Evolutionary conservation across 805 yeast genomes (phyloP).

Genomic region (Candida lessepsii): DNA sequence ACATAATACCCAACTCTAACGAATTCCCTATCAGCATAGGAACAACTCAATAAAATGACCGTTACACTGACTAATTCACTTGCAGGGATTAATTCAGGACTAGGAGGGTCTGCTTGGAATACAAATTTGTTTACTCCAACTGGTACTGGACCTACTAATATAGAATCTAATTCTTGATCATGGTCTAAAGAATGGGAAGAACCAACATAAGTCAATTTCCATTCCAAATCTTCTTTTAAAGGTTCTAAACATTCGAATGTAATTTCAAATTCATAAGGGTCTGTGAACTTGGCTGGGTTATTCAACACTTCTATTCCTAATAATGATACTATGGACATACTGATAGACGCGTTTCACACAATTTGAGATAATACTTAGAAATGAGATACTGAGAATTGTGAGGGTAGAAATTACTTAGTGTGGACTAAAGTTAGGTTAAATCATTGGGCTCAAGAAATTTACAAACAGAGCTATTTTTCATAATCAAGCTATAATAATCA

Average conservation of each 20-base stretch:
- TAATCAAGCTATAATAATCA: neutral
- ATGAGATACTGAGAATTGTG: neutral
- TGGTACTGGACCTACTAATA: constrained; percentile 98
- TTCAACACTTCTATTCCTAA: constrained; percentile 88
- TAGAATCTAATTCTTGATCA: constrained; percentile 94
- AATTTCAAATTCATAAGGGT: constrained; percentile 93
- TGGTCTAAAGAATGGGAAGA: constrained; percentile 92
- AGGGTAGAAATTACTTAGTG: too few relatives aligned
- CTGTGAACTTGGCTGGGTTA: constrained; percentile 92
- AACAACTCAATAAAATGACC: constrained; percentile 87
- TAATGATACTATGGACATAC: constrained; percentile 92
- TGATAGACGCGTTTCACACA: constrained; percentile 13
- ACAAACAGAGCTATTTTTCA: neutral
- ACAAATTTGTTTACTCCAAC: constrained; percentile 94
- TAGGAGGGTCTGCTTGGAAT: constrained; percentile 94
- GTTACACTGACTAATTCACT: constrained; percentile 94
- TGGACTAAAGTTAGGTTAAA: too few relatives aligned
- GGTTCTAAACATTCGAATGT: constrained; percentile 97
- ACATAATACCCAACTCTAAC: constrained; percentile 98
- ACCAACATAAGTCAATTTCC: constrained; percentile 97
- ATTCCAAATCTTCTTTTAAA: constrained; percentile 85
- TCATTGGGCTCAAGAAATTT: neutral
- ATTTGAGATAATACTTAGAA: neutral
- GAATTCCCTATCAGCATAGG: constrained; percentile 90
- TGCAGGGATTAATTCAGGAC: constrained; percentile 94